Conservation (phyloP, 2,329 filamentous ascomycete genomes). For the Colletotrichum eleusines region DNA sequence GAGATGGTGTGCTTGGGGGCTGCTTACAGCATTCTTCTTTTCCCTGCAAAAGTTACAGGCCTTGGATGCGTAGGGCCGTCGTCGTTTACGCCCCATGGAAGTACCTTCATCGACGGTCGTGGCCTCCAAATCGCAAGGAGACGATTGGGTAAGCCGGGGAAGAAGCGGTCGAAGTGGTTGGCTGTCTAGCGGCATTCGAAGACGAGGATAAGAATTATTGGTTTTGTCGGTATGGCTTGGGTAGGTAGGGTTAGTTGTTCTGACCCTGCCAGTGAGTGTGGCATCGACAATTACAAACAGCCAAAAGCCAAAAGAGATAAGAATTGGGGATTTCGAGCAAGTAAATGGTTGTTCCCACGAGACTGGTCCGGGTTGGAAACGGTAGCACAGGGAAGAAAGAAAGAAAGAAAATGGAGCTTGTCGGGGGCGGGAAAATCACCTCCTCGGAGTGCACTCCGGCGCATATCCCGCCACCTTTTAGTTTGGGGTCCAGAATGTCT, state of each 20-base stretch:
- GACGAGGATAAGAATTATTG: too few species aligned
- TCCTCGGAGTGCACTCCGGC: not conserved
- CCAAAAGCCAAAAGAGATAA: not conserved
- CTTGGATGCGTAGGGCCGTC: not conserved
- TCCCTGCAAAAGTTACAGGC: constrained; percentile 15
- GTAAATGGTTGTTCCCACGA: too few species aligned
- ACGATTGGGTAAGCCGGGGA: not conserved
- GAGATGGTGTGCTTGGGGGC: not conserved
- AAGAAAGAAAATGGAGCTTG: not conserved
- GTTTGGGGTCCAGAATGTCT: not conserved
- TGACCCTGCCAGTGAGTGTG: not conserved
- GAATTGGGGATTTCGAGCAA: not conserved
- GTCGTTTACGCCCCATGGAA: not conserved
- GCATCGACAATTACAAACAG: not conserved
- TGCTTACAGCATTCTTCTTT: constrained; percentile 12
- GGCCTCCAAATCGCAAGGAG: not conserved
- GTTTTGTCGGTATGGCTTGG: too few species aligned
- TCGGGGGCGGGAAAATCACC: not conserved
- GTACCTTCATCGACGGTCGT: not conserved
- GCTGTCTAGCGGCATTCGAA: constrained; percentile 3
- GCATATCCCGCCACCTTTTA: not conserved
- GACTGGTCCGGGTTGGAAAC: not conserved
- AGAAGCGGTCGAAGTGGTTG: not conserved
- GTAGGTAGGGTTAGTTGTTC: too few species aligned
- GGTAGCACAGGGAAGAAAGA: not conserved